Base-by-base conservation (phyloP, 1,284 basidiomycete species). In the Cutaneotrichosporon cyanovorans region DNA sequence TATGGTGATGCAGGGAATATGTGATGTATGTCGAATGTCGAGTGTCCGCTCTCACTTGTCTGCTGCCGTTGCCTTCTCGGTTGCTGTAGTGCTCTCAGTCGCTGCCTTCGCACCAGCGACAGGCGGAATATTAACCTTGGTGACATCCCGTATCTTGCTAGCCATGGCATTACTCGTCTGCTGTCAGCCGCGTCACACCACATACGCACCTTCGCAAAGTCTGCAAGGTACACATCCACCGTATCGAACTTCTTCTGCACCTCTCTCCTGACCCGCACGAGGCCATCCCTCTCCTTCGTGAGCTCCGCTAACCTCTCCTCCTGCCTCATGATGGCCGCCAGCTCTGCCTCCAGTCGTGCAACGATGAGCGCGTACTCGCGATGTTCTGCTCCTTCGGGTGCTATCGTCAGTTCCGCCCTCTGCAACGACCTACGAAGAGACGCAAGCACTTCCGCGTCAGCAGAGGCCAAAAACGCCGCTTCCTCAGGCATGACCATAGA, bases 81-180 rank as follows among this genome's bases (percentile, higher is more conserved):
- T n/a, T n/a, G 31, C 31, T 8, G 15, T 23, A 23, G 19, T 7
- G 9, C 4, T 23, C 12, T 20, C 10, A 11, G 21, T 16, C 42
- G 25, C 18, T 6, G 25, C 33, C n/a, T 31, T 31, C 9, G 8
- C 30, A 18, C 34, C 21, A 76, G 75, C 18, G 75, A 75, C 31
- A 76, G 76, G 69, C 76, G 15, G n/a, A n/a, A n/a, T 12, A 12
- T 28, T 28, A 12, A 53, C 41, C 12, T 53, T 45, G 15, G 44
- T 49, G 2, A 62, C 54, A 23, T 58, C 59, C 23, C 51, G 48
- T 25, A 61, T 47, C 42, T 62, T 62, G 36, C 40, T 50, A 23
- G 56, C 55, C 34, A 63, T 57, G 11, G 59, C 58, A 14, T 55
- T 53, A 12, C 56, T 54, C 18, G 58, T 58, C 59, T 62, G 41